Percentiles rank a stretch among this genome's conserved stretches.
phyloP scores from a whole-genome alignment of 441 rosid genomes.

The Eugenia klotzschiana region DNA sequence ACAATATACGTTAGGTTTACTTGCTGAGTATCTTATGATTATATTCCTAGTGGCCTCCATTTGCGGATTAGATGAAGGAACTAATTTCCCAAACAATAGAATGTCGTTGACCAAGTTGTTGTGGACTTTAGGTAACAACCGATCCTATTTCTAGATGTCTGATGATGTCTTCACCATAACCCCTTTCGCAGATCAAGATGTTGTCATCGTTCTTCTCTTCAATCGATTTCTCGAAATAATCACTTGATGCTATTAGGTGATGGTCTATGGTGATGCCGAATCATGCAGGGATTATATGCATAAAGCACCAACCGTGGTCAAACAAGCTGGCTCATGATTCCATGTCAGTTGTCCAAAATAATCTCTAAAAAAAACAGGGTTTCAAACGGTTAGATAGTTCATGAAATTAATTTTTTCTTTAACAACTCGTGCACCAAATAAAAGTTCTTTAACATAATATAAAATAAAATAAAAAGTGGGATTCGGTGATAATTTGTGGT shows the following conservation, averaged over 20 bases:
- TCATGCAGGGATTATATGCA: neutral
- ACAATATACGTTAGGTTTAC: neutral
- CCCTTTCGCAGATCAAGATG: neutral
- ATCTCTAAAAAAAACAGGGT: neutral
- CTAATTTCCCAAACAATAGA: neutral
- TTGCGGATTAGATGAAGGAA: neutral
- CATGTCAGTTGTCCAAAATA: neutral
- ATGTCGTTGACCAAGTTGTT: neutral
- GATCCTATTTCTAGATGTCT: neutral
- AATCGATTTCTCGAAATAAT: neutral
- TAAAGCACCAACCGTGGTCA: neutral
- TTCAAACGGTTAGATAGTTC: neutral
- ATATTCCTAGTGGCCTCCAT: neutral
- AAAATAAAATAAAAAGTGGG: neutral
- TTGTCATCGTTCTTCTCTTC: neutral
- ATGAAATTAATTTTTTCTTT: neutral
- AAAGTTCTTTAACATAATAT: neutral
- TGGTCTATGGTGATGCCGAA: neutral
- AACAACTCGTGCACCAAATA: neutral
- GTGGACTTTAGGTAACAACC: conserved; percentile 1
- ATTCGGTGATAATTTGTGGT: neutral
- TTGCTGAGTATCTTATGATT: neutral
- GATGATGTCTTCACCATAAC: neutral
- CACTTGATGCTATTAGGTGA: neutral
- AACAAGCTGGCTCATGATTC: neutral